Base-by-base conservation (phyloP, 805 yeast species). In the Sugiyamaella americana region DNA sequence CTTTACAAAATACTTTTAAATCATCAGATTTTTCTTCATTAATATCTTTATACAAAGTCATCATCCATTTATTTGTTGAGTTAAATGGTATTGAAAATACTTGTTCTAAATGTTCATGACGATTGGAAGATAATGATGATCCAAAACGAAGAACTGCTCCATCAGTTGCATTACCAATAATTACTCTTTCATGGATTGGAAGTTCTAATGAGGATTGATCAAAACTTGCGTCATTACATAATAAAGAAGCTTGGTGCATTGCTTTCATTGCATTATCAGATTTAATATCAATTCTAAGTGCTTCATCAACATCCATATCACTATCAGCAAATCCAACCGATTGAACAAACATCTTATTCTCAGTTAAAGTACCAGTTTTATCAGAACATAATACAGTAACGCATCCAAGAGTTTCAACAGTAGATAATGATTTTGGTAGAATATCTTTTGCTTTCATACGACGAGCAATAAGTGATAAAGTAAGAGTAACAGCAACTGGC, bases 361-460 rank as follows among this genome's bases (percentile, higher is more conserved):
- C 67, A 22, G 82, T 77, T 41, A 77, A 43, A 59, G 72, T 67
- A 10, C 72, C 72, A 65, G 79, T 49, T 69, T 75, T 55, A 73
- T 76, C 64, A 61, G 71, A 44, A 76, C 80, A 63, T 65, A 74
- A 47, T 69, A 81, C 78, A 56, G 74, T 73, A 19, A 77, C 75
- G 13, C 77, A 69, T 13, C 82, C 84, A 52, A 78, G 64, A 16
- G 82, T 78, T 58, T 78, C 83, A 22, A 76, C 75, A 21, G 72
- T 69, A 13, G 74, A 59, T 43, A 75, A 60, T 2, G 73, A 62
- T 51, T 74, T 70, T 44, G 75, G 73, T 42, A 75, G 61, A 29
- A 76, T 68, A 42, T 71, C 68, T 49, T 65, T 59, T 46, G 66
- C 64, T 41, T 62, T 67, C 78, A 77, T 74, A 40, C 63, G 64